Evolutionary conservation across 441 rosid genomes (phyloP).

Genomic region (Syzygium syzygioides): DNA sequence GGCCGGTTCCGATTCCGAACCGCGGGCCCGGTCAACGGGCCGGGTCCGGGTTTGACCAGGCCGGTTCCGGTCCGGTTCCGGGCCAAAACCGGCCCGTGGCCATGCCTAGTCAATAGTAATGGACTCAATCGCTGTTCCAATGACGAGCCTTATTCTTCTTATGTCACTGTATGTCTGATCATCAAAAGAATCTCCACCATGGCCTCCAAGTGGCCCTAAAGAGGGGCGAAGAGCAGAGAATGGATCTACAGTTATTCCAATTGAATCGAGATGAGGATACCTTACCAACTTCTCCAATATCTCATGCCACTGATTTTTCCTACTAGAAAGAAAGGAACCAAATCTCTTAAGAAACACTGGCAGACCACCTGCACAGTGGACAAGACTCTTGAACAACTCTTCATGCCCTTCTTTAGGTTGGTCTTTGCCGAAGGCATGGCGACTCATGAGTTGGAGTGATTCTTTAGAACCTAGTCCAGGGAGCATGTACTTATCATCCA

Average conservation of each 20-base stretch:
- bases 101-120: neutral
- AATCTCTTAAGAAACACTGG: too few relatives aligned
- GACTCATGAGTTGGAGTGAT: neutral
- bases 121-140: fast-evolving
- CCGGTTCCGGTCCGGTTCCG: too few relatives aligned
- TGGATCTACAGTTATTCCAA: neutral
- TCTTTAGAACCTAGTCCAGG: neutral
- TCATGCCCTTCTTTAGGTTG: too few relatives aligned
- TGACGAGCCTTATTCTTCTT: fast-evolving
- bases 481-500: neutral
- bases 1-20: too few relatives aligned
- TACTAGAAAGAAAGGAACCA: too few relatives aligned
- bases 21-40: too few relatives aligned
- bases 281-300: neutral
- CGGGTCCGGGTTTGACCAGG: too few relatives aligned
- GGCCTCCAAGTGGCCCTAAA: neutral
- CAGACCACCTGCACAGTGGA: too few relatives aligned
- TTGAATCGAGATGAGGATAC: neutral
- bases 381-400: too few relatives aligned
- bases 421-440: neutral
- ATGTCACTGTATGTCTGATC: neutral
- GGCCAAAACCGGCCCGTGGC: too few relatives aligned
- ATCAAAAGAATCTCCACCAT: neutral
- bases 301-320: too few relatives aligned
- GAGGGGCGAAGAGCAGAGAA: neutral